Base-by-base conservation (phyloP, 2,329 filamentous ascomycete genomes). In the Davidsoniella virescens region DNA sequence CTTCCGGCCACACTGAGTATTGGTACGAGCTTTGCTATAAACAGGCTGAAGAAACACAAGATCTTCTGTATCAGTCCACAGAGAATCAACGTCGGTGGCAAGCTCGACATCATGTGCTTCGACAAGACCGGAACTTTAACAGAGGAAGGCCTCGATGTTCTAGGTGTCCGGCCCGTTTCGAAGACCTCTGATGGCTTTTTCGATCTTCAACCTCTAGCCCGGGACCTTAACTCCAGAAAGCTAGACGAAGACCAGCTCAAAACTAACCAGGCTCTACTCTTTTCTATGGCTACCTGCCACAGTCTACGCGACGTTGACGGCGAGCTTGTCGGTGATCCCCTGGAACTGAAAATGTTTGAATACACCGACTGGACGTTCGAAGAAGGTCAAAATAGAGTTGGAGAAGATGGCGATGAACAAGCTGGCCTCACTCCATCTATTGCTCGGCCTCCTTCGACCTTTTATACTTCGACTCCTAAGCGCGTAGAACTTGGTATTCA, bases 1-100 rank as follows among this genome's bases (percentile, higher is more conserved):
- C 70, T 98, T 5, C 93, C 92, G 0, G 92, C 92, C 2, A 98
- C 92, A 0, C 71, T 98, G 44, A 94, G 87, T 0, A 98, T 98
- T 58, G 92, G 92, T 41, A 96, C 87, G 12, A 96, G 90, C 61
- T 98, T 98, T 63, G 93, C 92, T 2, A 69, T 98, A 1, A 81
- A 77, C 9, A 78, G 92, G 23, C 70, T 98, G 26, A 94, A 87
- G 65, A 78, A 81, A 55, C 88, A 93, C 62, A 76, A 87, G 41
- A 95, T 98, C 37, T 98, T 94, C 61, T 98, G 92, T 61, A 98
- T 96, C 59, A 96, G 90, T 57, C 92, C 93, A 0, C 92, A 98
- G 60, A 78, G 92, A 59, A 90, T 98, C 51, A 98, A 96, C 59
- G 87, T 98, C 5, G 92, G 85, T 14, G 92, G 93, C 46, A 96